Evolutionary conservation across 257 asterid genomes (phyloP), one percentile per base, ranked within the genome.

Genomic region (Penstemon newberryi): DNA sequence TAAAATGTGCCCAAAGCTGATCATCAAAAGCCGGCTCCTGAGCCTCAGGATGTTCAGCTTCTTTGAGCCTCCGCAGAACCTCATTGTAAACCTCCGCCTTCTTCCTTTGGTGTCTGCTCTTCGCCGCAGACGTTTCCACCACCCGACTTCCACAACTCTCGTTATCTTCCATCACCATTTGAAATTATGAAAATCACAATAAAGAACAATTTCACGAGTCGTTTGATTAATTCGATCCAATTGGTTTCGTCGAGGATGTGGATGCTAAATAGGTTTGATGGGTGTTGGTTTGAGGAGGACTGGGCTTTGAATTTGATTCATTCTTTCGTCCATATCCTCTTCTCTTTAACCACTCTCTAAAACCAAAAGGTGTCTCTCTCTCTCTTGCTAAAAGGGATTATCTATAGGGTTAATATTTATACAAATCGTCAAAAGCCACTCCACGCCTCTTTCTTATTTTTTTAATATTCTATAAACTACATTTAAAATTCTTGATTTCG

Each of bases 1-100:
- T 88, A 77, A 93, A 93, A 84, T 93, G 99, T 25, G 86, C 77
- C 99, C 96, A 93, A 10, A 93, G 96, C 66, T 83, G 81, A 79
- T 88, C 86, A 56, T 83, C 90, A 73, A 93, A 93, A 54, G 67
- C 86, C 61, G 96, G 95, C 70, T 84, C 82, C 76, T 78, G 78
- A 49, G 90, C 87, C 75, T 90, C 97, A 38, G 79, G 85, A 47
- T 85, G 85, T 38, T 74, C 77, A 2, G 82, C 73, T 60, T 93
- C 96, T 69, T 79, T 87, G n/a, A 93, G 90, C 77, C 96, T 84
- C 65, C 96, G 84, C 69, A 93, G 77, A 65, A 93, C 96, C 92
- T 93, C 96, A 77, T 85, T 84, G 81, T 87, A 90, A 44, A 93
- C 97, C 84, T 93, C 96, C 58, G 72, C 75, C 73, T 90, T 87